A percentile compares a stretch with the other conserved stretches of the same genome.
Evolutionary conservation across 2,329 filamentous ascomycete genomes (phyloP).

Genomic region (Thelonectria olida): DNA sequence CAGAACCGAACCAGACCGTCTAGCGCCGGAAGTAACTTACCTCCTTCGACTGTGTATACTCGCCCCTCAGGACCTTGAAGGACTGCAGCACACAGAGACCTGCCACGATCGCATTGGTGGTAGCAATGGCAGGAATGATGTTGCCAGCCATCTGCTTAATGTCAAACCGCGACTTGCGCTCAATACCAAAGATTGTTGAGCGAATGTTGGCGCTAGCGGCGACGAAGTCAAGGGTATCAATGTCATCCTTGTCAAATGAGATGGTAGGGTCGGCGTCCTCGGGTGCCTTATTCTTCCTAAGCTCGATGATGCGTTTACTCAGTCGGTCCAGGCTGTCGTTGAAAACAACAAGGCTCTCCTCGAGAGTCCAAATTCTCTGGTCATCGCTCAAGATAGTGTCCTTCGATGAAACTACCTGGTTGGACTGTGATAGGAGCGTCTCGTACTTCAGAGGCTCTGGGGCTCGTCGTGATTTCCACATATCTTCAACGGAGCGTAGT

Average conservation of each 20-base stretch:
- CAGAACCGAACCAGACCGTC: not conserved
- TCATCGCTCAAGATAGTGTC: slow-evolving; percentile 70
- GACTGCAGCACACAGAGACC: slow-evolving; percentile 91
- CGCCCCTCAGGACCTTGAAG: slow-evolving; percentile 84
- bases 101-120: slow-evolving; percentile 96
- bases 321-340: slow-evolving; percentile 83
- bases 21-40: slow-evolving; percentile 49
- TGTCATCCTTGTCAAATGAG: slow-evolving; percentile 95
- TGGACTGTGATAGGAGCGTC: slow-evolving; percentile 62
- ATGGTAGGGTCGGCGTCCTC: slow-evolving; percentile 71
- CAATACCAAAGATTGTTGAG: slow-evolving; percentile 88
- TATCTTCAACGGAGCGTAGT: slow-evolving; percentile 87
- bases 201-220: slow-evolving; percentile 89
- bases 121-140: slow-evolving; percentile 98
- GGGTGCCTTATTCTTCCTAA: slow-evolving; percentile 61
- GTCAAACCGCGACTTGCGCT: slow-evolving; percentile 89
- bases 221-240: slow-evolving; percentile 94
- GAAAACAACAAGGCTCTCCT: slow-evolving; percentile 88
- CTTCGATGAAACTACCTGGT: slow-evolving; percentile 57
- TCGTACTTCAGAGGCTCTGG: slow-evolving; percentile 80
- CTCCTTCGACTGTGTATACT: slow-evolving; percentile 79
- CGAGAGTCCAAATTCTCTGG: slow-evolving; percentile 81
- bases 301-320: slow-evolving; percentile 74
- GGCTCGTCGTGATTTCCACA: slow-evolving; percentile 88
- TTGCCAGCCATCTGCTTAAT: slow-evolving; percentile 99